phyloP scores from a whole-genome alignment of 1,284 basidiomycete genomes.

The Cutaneotrichosporon dermatis region DNA sequence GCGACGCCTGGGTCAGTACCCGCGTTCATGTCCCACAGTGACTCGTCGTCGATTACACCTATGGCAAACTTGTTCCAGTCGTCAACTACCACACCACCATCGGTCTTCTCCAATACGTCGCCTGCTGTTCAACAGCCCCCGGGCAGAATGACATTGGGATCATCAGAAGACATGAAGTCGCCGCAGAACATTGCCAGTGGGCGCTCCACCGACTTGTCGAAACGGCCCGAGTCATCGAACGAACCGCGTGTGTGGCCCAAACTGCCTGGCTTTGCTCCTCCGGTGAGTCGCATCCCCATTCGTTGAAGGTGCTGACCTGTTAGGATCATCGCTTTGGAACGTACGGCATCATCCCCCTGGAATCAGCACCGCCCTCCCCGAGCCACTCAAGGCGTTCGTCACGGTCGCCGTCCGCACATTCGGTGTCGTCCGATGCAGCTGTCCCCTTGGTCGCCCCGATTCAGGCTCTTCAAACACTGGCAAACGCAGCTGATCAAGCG shows the following conservation, averaged over 20 bases:
- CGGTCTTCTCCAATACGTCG: conserved; percentile 14
- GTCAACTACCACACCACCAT: conserved; percentile 29
- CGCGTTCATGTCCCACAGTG: conserved; percentile 17
- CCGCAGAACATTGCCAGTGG: conserved; percentile 37
- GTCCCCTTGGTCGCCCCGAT: conserved; percentile 71
- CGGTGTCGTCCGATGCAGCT: conserved; percentile 68
- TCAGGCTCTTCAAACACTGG: conserved; percentile 83
- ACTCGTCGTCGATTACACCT: conserved; percentile 22
- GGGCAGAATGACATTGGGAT: not conserved
- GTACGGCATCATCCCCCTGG: conserved; percentile 64
- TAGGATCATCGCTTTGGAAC: conserved; percentile 83
- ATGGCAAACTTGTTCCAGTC: conserved; percentile 34
- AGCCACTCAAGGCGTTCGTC: conserved; percentile 32
- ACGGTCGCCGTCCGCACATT: conserved; percentile 65
- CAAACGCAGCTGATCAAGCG: conserved; percentile 87
- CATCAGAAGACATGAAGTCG: conserved; percentile 8
- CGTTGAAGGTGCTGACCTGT: conserved; percentile 15
- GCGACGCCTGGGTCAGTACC: conserved; percentile 22
- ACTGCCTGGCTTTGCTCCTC: conserved; percentile 81
- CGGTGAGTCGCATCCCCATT: conserved; percentile 53
- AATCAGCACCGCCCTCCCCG: conserved; percentile 62
- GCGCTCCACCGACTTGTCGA: not conserved
- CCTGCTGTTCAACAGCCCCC: not conserved
- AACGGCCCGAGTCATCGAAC: not conserved
- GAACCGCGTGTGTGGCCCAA: conserved; percentile 60